Percentiles rank a stretch among this genome's conserved stretches.
phyloP scores from a whole-genome alignment of 495 filamentous ascomycete species.

The Platismatia glauca region DNA sequence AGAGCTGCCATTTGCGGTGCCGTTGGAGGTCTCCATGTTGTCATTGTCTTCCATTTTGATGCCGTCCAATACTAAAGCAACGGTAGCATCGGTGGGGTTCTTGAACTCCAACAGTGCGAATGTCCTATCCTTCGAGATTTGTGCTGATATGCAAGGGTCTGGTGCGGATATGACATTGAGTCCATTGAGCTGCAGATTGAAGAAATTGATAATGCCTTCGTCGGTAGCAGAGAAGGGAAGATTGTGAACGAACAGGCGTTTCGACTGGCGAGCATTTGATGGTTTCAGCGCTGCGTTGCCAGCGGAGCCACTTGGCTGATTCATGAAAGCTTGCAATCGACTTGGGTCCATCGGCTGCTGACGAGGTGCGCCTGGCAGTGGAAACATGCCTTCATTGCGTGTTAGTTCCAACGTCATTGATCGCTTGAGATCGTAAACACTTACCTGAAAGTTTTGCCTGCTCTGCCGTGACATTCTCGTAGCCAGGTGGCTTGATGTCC shows the following conservation, averaged over 20 bases:
- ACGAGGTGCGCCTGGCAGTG: conserved; percentile 86
- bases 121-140: conserved; percentile 63
- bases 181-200: conserved; percentile 92
- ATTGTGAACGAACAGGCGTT: conserved; percentile 81
- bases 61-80: conserved; percentile 83
- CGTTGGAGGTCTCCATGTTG: conserved; percentile 40
- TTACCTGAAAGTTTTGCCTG: conserved; percentile 94
- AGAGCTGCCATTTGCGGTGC: conserved; percentile 43
- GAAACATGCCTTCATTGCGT: conserved; percentile 71
- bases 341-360: conserved; percentile 95
- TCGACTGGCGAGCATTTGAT: conserved; percentile 84
- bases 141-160: conserved; percentile 80
- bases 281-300: conserved; percentile 78
- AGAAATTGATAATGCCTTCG: conserved; percentile 69
- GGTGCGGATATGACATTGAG: conserved; percentile 77
- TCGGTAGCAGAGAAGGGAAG: conserved; percentile 60
- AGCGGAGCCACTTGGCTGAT: conserved; percentile 65
- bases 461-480: conserved; percentile 97
- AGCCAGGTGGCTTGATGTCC: conserved; percentile 98
- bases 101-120: conserved; percentile 93
- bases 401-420: conserved; percentile 5
- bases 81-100: conserved; percentile 74
- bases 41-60: conserved; percentile 75
- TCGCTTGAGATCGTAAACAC: conserved; percentile 14
- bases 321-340: conserved; percentile 92